These are phyloP conservation scores for Mycena albidolilacea DNA, from an alignment of 768 basidiomycete genomes.

Conservation along the genomic window DNA sequence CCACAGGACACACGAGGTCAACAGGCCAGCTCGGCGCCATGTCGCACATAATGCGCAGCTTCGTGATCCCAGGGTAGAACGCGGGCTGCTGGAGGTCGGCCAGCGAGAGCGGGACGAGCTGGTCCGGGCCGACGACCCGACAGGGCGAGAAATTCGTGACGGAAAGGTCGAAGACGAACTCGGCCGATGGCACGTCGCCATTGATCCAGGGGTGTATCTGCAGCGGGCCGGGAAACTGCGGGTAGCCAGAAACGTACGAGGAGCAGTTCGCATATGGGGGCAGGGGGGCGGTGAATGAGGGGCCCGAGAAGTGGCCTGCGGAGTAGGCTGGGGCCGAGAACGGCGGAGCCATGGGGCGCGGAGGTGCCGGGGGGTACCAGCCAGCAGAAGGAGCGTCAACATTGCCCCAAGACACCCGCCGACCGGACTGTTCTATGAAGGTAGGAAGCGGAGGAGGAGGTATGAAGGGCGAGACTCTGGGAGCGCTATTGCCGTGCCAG, in stretches of 20 bases:
- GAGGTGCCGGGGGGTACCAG: conserved; percentile 4
- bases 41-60: conserved; percentile 72
- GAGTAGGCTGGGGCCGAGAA: not conserved
- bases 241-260: conserved; percentile 34
- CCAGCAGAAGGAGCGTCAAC: conserved; percentile 17
- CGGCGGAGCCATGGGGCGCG: not conserved
- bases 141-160: conserved; percentile 62
- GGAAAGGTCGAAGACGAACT: conserved; percentile 72
- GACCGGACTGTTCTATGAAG: conserved; percentile 19
- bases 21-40: conserved; percentile 74
- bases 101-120: conserved; percentile 53
- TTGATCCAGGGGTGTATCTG: conserved; percentile 68
- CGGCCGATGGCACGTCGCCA: conserved; percentile 60
- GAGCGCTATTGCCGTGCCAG: conserved; percentile 53
- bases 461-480: conserved; percentile 38
- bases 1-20: conserved; percentile 57
- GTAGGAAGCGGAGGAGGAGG: conserved; percentile 30
- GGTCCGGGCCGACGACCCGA: conserved; percentile 55
- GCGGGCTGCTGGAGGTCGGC: conserved; percentile 68
- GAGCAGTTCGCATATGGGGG: conserved; percentile 37
- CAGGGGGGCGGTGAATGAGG: conserved; percentile 47
- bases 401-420: conserved; percentile 50
- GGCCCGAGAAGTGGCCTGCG: conserved; percentile 17
- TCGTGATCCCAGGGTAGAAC: conserved; percentile 67
- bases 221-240: conserved; percentile 39